Conservation (phyloP, 495 filamentous ascomycete species). For the Pseudoneurospora amorphoporcata region DNA sequence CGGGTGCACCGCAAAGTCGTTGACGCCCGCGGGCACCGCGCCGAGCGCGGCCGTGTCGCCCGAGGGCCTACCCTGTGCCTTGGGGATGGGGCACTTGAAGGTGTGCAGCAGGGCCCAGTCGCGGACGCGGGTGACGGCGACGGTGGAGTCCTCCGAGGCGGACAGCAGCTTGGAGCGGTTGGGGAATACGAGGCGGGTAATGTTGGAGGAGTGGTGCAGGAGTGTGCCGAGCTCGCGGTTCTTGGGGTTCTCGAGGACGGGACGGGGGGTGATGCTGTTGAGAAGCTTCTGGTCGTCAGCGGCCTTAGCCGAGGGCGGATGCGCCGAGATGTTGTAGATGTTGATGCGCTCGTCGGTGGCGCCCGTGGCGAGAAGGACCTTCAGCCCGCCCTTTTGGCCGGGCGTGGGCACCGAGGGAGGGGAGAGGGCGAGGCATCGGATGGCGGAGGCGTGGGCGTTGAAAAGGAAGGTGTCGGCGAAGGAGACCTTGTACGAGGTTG, state of each 20-base stretch:
- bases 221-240: slow-evolving; percentile 84
- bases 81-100: slow-evolving; percentile 83
- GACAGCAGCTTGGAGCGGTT: slow-evolving; percentile 79
- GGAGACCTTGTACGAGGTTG: slow-evolving; percentile 33
- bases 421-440: slow-evolving; percentile 82
- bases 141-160: slow-evolving; percentile 74
- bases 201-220: slow-evolving; percentile 69
- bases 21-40: slow-evolving; percentile 77
- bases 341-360: slow-evolving; percentile 90
- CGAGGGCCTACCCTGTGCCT: slow-evolving; percentile 68
- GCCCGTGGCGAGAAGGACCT: slow-evolving; percentile 79
- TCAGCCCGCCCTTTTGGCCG: slow-evolving; percentile 39
- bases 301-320: slow-evolving; percentile 40
- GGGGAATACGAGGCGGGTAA: slow-evolving; percentile 73
- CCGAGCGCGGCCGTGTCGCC: slow-evolving; percentile 85
- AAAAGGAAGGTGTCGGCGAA: slow-evolving; percentile 96
- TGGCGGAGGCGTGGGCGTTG: slow-evolving; percentile 80
- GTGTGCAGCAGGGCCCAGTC: slow-evolving; percentile 87
- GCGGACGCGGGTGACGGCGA: slow-evolving; percentile 73
- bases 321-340: slow-evolving; percentile 78
- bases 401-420: slow-evolving; percentile 55
- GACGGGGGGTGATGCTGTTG: slow-evolving; percentile 53
- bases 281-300: slow-evolving; percentile 37
- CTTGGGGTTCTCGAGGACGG: slow-evolving; percentile 67
- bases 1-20: slow-evolving; percentile 91